Conservation (phyloP, 2,329 filamentous ascomycete genomes). For the Claviceps citrina region DNA sequence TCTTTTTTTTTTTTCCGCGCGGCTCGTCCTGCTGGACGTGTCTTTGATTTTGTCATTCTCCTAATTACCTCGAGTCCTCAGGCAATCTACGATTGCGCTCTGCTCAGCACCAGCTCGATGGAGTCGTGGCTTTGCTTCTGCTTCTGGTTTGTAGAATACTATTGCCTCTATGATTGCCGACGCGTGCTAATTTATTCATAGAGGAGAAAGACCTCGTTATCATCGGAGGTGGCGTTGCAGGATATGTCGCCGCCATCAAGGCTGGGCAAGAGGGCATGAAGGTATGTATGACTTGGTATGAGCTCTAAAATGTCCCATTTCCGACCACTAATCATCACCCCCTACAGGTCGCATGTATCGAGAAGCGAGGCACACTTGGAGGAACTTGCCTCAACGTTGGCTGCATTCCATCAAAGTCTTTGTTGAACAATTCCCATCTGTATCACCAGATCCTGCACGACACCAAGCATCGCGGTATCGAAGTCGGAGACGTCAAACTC, state of each 20-base stretch:
- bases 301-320: neutral
- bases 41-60: neutral
- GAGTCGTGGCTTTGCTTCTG: constrained; percentile 43
- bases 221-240: constrained; percentile 94
- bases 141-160: constrained; percentile 31
- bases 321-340: constrained; percentile 5
- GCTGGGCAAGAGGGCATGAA: constrained; percentile 94
- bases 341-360: constrained; percentile 77
- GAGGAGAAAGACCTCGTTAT: constrained; percentile 95
- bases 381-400: constrained; percentile 98
- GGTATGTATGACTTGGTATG: constrained; percentile 39
- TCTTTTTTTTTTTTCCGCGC: neutral
- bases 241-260: constrained; percentile 98
- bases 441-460: constrained; percentile 97
- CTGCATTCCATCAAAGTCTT: constrained; percentile 95
- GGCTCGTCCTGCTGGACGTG: constrained; percentile 1
- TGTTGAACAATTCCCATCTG: constrained; percentile 97
- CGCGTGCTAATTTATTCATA: constrained; percentile 22
- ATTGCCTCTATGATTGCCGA: neutral
- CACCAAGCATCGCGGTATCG: constrained; percentile 91
- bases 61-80: constrained; percentile 13
- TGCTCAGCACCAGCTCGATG: constrained; percentile 29
- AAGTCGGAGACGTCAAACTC: constrained; percentile 91
- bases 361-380: constrained; percentile 89
- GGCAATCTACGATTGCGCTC: constrained; percentile 33